Evolutionary conservation across 345 rosid genomes (phyloP).

Genomic region (Populus simonii): DNA sequence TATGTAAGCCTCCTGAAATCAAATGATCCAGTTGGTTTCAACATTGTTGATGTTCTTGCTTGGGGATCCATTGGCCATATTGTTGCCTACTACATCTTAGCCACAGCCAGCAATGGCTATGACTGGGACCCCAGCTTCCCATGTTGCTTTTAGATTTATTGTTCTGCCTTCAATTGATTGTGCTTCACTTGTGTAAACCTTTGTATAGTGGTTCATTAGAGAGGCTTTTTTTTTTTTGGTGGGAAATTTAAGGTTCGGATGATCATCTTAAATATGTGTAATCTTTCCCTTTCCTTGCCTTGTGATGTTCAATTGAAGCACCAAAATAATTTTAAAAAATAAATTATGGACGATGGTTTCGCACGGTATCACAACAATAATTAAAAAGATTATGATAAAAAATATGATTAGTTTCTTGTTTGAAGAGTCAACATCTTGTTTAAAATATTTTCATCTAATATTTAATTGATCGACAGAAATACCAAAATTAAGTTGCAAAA

Average conservation of each 20-base stretch:
- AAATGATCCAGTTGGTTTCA: slow-evolving; percentile 93
- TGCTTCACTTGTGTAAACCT: not conserved
- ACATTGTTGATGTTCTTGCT: slow-evolving; percentile 93
- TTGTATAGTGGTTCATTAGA: slow-evolving; percentile 8
- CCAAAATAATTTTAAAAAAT: not conserved
- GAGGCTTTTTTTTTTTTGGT: not conserved
- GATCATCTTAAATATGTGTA: not conserved
- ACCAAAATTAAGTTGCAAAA: too few species aligned
- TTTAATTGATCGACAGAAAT: too few species aligned
- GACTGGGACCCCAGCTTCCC: slow-evolving; percentile 30
- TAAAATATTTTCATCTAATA: too few species aligned
- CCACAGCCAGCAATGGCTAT: slow-evolving; percentile 93
- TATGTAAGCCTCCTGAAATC: slow-evolving; percentile 89
- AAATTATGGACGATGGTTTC: too few species aligned
- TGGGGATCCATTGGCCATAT: slow-evolving; percentile 99
- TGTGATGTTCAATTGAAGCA: not conserved
- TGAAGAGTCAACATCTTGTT: too few species aligned
- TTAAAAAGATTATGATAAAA: too few species aligned
- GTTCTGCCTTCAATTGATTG: not conserved
- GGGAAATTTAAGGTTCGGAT: not conserved
- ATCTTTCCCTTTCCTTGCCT: not conserved
- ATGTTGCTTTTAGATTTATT: slow-evolving; percentile 5
- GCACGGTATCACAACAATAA: too few species aligned
- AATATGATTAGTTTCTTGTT: too few species aligned
- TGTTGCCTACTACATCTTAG: slow-evolving; percentile 94